Evolutionary conservation across 345 rosid genomes (phyloP).

Genomic region (Corchorus capsularis): DNA sequence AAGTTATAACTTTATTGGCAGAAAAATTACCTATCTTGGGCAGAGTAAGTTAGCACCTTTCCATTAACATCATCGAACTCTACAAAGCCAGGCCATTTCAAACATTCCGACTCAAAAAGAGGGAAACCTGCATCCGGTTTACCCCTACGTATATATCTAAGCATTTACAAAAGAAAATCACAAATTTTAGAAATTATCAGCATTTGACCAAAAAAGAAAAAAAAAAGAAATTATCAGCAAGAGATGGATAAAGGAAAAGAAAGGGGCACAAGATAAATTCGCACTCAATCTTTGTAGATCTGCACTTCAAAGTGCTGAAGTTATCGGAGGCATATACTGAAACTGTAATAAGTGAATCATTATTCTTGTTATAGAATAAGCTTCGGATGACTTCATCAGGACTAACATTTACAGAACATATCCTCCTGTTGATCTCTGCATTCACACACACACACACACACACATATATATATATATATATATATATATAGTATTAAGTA

Average conservation of each 20-base stretch:
- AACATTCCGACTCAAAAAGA: constrained; percentile 91
- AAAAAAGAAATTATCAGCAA: neutral
- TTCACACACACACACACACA: neutral
- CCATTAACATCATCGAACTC: constrained; percentile 99
- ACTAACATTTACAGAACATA: constrained; percentile 83
- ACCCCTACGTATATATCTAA: constrained; percentile 87
- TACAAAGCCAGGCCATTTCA: constrained; percentile 99
- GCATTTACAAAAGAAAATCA: constrained; percentile 17
- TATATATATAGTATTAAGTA: no score
- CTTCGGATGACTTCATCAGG: constrained; percentile 94
- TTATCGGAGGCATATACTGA: constrained; percentile 93
- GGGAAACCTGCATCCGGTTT: constrained; percentile 96
- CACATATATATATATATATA: no score
- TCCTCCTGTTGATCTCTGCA: constrained; percentile 84
- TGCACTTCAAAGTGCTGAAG: constrained; percentile 95
- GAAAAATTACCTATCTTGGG: constrained; percentile 72
- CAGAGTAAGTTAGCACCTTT: constrained; percentile 92
- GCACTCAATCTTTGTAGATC: constrained; percentile 93
- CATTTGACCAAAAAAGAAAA: no score
- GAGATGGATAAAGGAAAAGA: neutral
- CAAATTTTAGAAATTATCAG: neutral
- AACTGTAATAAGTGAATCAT: constrained; percentile 95
- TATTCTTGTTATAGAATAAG: constrained; percentile 90
- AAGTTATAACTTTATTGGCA: constrained; percentile 6
- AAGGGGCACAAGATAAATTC: constrained; percentile 18